Percentiles rank a stretch among this genome's conserved stretches.
Conservation (phyloP, 73 alveolate species). For the Paraurostyla sp. region DNA sequence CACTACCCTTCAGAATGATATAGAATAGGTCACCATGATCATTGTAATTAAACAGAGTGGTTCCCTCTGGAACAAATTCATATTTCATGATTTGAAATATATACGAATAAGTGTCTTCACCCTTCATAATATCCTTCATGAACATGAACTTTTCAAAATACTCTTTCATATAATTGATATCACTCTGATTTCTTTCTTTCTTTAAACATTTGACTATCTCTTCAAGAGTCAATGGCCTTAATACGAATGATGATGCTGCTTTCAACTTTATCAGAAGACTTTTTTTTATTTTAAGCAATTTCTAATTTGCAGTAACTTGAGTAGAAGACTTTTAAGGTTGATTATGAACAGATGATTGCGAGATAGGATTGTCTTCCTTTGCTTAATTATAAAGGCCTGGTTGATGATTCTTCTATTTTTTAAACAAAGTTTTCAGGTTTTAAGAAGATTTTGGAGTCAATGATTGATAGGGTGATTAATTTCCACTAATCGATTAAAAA, state of each 20-base stretch:
- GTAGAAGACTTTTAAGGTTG: not conserved
- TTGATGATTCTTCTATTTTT: not conserved
- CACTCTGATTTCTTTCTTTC: not conserved
- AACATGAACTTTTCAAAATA: conserved; percentile 1
- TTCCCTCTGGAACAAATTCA: not conserved
- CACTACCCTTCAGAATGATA: conserved; percentile 23
- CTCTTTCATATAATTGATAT: conserved; percentile 1
- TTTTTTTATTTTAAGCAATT: not conserved
- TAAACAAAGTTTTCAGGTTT: not conserved
- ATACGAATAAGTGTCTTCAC: not conserved
- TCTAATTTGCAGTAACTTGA: conserved; percentile 2
- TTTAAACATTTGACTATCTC: not conserved
- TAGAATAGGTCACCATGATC: conserved; percentile 33
- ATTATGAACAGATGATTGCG: not conserved
- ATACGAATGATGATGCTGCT: not conserved
- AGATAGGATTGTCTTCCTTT: too few species aligned
- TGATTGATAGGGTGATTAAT: not conserved
- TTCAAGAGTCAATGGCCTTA: not conserved
- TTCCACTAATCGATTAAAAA: not conserved
- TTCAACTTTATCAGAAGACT: not conserved
- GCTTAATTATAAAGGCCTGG: not conserved
- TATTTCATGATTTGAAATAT: conserved; percentile 17
- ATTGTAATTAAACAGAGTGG: conserved; percentile 9
- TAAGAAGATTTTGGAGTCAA: not conserved
- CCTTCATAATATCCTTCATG: conserved; percentile 4